Evolutionary conservation across 1,139 yeast genomes (phyloP), one percentile per base, ranked within the genome.

Genomic region (Blastobotrys aristatus): DNA sequence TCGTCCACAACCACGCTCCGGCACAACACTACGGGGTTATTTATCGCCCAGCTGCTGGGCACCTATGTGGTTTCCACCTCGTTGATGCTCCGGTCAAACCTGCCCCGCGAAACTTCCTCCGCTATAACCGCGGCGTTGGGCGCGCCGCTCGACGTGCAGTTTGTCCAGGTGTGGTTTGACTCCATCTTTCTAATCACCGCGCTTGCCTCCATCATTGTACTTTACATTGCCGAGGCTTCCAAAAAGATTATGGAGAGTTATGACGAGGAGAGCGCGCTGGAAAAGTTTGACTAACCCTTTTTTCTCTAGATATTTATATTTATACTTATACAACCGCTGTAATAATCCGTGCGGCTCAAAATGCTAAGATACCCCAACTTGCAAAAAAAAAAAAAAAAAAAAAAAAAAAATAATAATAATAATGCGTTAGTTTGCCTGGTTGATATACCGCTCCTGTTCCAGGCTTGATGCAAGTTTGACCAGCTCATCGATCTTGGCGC

Each of bases 111-210:
- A 26, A 77, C 80, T 57, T 71, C 84, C 8, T 74, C 81, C 47
- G 77, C 80, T 20, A 68, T 71, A 34, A 75, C 80, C 24, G 68
- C 70, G n/a, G 76, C 74, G 13, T 63, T 73, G 34, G 73, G 72
- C 8, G 68, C 73, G 6, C 73, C 74, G 3, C 57, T 74, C 46
- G 82, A 80, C 54, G 80, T 80, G 17, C 68, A 73, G 34, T 75
- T 82, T 49, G 80, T 88, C 30, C 95, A 89, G 60, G 69, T 74
- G 29, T 84, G 94, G 89, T 88, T 86, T 60, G 96, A 89, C 59
- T 73, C 80, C 53, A 77, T 86, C 27, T 87, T 82, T 67, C 78
- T 82, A 11, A 49, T 76, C 4, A 72, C 84, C 3, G 77, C 84
- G 50, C 58, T 79, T 1, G 57, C 72, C 2, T 79, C 90, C 0